Percentiles rank a stretch among this genome's conserved stretches.
Conservation (phyloP, 2,329 filamentous ascomycete species). For the Cytospora piceae region DNA sequence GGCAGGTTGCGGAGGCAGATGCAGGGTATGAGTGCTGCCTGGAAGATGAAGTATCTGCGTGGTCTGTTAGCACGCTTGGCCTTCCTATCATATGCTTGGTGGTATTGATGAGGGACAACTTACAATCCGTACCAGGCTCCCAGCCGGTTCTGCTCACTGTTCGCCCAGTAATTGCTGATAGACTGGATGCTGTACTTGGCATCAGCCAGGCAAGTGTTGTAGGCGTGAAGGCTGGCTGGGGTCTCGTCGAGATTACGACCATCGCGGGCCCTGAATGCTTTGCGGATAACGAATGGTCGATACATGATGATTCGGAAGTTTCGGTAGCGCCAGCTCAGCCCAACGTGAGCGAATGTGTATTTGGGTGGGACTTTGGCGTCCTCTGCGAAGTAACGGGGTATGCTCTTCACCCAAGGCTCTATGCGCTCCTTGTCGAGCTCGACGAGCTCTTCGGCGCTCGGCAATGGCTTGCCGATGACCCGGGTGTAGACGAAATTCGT, state of each 20-base stretch:
- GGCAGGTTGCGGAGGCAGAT: conserved; percentile 51
- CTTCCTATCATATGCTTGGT: neutral
- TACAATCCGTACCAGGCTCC: conserved; percentile 49
- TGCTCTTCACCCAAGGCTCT: conserved; percentile 42
- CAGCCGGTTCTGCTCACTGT: conserved; percentile 44
- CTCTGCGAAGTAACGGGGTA: conserved; percentile 44
- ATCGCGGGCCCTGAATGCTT: conserved; percentile 36
- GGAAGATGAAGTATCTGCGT: conserved; percentile 50
- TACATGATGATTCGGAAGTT: conserved; percentile 55
- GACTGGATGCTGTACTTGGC: conserved; percentile 46
- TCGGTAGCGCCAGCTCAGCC: conserved; percentile 48
- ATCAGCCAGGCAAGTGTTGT: conserved; percentile 45
- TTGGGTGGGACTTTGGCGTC: conserved; percentile 39
- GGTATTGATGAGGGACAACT: conserved; percentile 19
- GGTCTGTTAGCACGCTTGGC: neutral
- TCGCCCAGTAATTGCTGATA: conserved; percentile 45
- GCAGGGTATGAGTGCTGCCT: conserved; percentile 52
- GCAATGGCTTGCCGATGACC: conserved; percentile 49
- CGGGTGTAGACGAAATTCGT: conserved; percentile 50
- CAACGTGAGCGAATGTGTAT: conserved; percentile 45
- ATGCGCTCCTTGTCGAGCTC: conserved; percentile 45
- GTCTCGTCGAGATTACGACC: conserved; percentile 30
- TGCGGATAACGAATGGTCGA: conserved; percentile 49
- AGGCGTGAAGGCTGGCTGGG: conserved; percentile 35
- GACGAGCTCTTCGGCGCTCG: conserved; percentile 46